phyloP scores from a whole-genome alignment of 2,329 filamentous ascomycete genomes.

The Fusarium sp. region DNA sequence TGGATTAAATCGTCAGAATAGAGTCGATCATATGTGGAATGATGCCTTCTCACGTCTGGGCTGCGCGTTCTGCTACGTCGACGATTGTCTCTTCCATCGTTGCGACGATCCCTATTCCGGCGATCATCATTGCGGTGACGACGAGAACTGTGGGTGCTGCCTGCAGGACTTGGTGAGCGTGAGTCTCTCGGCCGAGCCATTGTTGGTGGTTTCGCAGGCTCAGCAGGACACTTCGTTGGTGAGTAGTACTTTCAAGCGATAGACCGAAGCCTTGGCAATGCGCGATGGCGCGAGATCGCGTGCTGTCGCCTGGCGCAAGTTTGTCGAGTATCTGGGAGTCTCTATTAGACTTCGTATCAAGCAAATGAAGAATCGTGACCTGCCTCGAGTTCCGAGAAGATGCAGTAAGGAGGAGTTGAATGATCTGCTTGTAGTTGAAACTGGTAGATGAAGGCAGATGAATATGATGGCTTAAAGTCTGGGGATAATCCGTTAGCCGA shows the following conservation, averaged over 20 bases:
- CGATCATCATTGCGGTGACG: constrained; percentile 74
- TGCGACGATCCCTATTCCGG: constrained; percentile 65
- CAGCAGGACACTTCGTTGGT: constrained; percentile 57
- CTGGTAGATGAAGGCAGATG: constrained; percentile 21
- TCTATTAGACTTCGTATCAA: constrained; percentile 1
- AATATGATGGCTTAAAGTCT: constrained; percentile 28
- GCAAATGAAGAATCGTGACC: neutral
- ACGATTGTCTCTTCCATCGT: constrained; percentile 64
- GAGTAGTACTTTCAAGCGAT: constrained; percentile 55
- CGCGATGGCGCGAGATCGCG: constrained; percentile 36
- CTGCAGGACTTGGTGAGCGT: constrained; percentile 94
- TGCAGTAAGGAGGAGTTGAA: constrained; percentile 25
- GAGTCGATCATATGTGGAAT: constrained; percentile 39
- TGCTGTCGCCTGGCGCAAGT: constrained; percentile 21
- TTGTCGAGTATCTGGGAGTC: neutral
- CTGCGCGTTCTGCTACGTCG: constrained; percentile 73
- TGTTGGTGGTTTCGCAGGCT: constrained; percentile 57
- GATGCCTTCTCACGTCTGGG: constrained; percentile 67
- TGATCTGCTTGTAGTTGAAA: constrained; percentile 23
- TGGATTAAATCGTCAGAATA: constrained; percentile 56
- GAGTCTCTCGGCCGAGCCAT: constrained; percentile 76
- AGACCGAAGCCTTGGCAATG: constrained; percentile 41
- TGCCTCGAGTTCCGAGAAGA: constrained; percentile 16
- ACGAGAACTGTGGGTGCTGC: constrained; percentile 81
- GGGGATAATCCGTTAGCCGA: constrained; percentile 23